Base-by-base conservation (phyloP, 257 asterid species). In the Solanum stenotomum region DNA sequence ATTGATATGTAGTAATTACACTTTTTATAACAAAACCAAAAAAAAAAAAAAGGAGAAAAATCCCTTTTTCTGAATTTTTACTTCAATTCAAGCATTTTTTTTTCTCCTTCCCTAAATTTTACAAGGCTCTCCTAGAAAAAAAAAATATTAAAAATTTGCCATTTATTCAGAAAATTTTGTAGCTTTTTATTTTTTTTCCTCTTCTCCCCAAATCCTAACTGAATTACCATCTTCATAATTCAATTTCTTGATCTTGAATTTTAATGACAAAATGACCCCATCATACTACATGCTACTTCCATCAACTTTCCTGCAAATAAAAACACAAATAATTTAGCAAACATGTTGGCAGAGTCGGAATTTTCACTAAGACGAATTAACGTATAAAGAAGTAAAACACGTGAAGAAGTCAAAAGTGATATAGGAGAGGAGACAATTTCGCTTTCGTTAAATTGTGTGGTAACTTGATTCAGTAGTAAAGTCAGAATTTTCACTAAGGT, bases 281-380 rank as follows among this genome's bases (percentile, higher is more conserved):
- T 90, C 93, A 96, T 65, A 38, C 90, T 90, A 88, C 98, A 97
- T 46, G 98, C 93, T 89, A 96, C 90, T 91, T 97, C 98, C 95
- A 97, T 25, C 94, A 97, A 89, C 87, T 90, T 97, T 90, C 99
- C 98, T 97, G 98, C 78, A 92, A 46, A 81, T 46, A 31, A 86
- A 52, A 52, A 52, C 18, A 89, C 11, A 20, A 84, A 44, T 13
- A 33, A 8, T 68, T n/a, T 16, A 87, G 56, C 34, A 61, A 31
- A 40, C 72, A 18, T 82, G 40, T 89, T 27, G 5, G 2, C 4
- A 6, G 22, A 84, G n/a, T 74, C 74, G 20, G 29, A 49, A 71
- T 70, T 33, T 31, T 71, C 25, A 7, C 5, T 31, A 16, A 15
- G 18, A 12, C 5, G n/a, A 4, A 65, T 7, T 8, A 10, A 34